Evolutionary conservation across 2,329 filamentous ascomycete genomes (phyloP).

Genomic region (Blumeria hordei): DNA sequence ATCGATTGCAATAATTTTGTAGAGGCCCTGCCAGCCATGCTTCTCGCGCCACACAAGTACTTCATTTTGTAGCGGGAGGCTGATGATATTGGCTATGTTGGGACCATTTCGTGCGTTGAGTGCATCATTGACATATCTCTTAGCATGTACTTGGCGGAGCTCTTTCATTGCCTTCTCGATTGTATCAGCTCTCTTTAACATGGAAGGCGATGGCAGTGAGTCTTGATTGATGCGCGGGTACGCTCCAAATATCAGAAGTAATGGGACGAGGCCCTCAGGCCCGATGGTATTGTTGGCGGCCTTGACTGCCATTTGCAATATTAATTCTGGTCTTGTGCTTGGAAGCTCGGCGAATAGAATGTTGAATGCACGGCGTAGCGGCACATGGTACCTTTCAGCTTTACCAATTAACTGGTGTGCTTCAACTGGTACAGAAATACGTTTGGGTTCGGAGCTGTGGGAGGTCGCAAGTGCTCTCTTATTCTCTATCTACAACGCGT

Average conservation of each 20-base stretch:
- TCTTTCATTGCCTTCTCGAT: too few species aligned
- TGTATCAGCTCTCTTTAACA: neutral
- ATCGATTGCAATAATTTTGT: neutral
- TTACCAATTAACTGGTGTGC: neutral
- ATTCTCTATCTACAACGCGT: too few species aligned
- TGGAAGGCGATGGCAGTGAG: neutral
- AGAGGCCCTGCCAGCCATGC: neutral
- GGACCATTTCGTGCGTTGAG: neutral
- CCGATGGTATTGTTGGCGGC: neutral
- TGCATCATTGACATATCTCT: conserved; percentile 1
- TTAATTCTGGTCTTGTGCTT: neutral
- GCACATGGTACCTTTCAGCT: conserved; percentile 2
- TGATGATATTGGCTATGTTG: neutral
- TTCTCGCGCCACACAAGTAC: conserved; percentile 1
- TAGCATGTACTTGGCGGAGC: conserved; percentile 1
- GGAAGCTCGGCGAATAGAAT: neutral
- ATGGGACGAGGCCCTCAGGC: neutral
- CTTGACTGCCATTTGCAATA: neutral
- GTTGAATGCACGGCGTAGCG: conserved; percentile 1
- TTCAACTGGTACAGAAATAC: conserved; percentile 1
- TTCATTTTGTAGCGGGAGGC: neutral
- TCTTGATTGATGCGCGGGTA: neutral
- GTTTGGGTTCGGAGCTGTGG: too few species aligned
- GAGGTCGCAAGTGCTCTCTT: too few species aligned
- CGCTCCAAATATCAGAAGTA: neutral